Percentiles rank a stretch among this genome's conserved stretches.
These are phyloP conservation scores for Talaromyces sp. DNA, from an alignment of 2,329 filamentous ascomycete species.

Conservation along the genomic window DNA sequence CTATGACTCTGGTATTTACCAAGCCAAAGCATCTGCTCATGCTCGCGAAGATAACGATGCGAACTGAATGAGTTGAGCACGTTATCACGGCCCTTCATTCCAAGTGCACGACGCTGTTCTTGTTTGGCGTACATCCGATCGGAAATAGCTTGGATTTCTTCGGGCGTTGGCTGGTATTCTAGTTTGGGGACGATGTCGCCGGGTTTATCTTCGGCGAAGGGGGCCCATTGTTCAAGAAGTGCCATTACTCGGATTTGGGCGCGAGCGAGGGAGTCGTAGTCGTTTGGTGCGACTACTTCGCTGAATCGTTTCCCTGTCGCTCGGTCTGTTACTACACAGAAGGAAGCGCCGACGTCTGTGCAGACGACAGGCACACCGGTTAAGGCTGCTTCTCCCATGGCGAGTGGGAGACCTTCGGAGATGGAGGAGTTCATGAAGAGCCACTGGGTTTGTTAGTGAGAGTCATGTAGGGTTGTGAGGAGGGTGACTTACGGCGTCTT, in stretches of 20 bases:
- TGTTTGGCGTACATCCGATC: conserved; percentile 7
- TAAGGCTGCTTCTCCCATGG: conserved; percentile 5
- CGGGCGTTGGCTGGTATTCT: not conserved
- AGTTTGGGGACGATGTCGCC: conserved; percentile 1
- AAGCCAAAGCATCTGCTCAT: conserved; percentile 7
- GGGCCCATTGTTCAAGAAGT: conserved; percentile 4
- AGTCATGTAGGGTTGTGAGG: not conserved
- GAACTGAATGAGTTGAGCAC: conserved; percentile 3
- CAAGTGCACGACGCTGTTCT: not conserved
- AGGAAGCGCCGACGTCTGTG: conserved; percentile 4
- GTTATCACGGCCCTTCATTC: conserved; percentile 7
- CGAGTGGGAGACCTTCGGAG: conserved; percentile 4
- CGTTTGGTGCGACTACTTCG: conserved; percentile 3
- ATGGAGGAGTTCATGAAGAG: conserved; percentile 8
- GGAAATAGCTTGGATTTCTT: conserved; percentile 1
- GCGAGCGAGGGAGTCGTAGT: conserved; percentile 5
- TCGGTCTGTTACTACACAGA: conserved; percentile 5
- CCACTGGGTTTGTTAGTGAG: not conserved
- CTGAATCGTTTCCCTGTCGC: conserved; percentile 4
- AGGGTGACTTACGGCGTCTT: conserved; percentile 2
- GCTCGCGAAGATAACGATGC: conserved; percentile 4
- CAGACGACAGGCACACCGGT: conserved; percentile 7
- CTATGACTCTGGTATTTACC: conserved; percentile 7
- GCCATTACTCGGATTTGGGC: conserved; percentile 5
- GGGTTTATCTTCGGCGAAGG: conserved; percentile 1